A percentile compares a stretch with the other conserved stretches of the same genome.
These are phyloP conservation scores for Heterobasidion annosum DNA, from an alignment of 1,284 basidiomycete species.

Conservation along the genomic window DNA sequence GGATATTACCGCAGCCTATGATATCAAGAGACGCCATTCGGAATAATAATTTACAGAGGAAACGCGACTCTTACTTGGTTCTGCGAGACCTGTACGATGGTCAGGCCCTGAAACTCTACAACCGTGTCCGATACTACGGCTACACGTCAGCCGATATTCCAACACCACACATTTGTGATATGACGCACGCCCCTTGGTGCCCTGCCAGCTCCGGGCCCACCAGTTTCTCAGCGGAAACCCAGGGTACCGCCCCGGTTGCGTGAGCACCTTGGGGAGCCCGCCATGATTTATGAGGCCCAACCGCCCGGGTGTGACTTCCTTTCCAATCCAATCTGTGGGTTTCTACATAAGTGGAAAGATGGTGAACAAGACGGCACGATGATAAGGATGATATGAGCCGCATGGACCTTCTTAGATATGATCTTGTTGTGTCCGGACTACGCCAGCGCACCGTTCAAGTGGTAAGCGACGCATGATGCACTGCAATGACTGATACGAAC, in stretches of 20 bases:
- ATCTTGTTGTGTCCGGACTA: conserved; percentile 44
- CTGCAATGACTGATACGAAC: background rate
- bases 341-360: conserved; percentile 18
- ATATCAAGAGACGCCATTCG: background rate
- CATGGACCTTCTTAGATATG: conserved; percentile 27
- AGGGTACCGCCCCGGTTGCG: conserved; percentile 66
- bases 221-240: conserved; percentile 68
- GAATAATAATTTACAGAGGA: background rate
- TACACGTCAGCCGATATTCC: conserved; percentile 3
- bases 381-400: background rate
- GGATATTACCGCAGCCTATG: conserved; percentile 62
- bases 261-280: conserved; percentile 65
- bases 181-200: conserved; percentile 55
- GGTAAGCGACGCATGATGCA: background rate
- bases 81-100: conserved; percentile 73
- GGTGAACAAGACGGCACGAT: background rate
- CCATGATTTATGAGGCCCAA: conserved; percentile 71
- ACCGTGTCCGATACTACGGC: conserved; percentile 65
- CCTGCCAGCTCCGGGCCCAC: conserved; percentile 67
- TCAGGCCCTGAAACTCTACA: conserved; percentile 68
- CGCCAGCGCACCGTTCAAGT: too few relatives aligned
- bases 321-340: conserved; percentile 62
- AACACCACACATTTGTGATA: background rate
- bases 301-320: conserved; percentile 55
- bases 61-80: conserved; percentile 35